Percentiles rank a stretch among this genome's conserved stretches.
Conservation (phyloP, 345 rosid genomes). For the Microthlaspi erraticum region DNA sequence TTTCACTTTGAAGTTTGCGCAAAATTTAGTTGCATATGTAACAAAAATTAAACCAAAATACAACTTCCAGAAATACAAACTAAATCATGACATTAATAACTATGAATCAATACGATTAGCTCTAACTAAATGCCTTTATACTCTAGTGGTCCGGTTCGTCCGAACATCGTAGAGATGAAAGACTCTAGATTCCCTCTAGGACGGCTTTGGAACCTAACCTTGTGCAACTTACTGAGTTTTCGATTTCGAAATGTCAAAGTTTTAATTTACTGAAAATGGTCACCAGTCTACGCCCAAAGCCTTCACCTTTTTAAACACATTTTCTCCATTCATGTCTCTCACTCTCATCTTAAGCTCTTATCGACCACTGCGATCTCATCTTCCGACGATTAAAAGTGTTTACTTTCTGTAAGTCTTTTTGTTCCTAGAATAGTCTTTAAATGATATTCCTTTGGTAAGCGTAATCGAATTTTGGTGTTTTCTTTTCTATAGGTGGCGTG, state of each 20-base stretch:
- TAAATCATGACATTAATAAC: background rate
- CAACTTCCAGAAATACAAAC: background rate
- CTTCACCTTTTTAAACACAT: constrained; percentile 3
- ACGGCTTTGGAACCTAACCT: constrained; percentile 37
- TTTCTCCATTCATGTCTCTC: constrained; percentile 19
- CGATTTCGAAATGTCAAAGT: background rate
- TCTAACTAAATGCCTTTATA: background rate
- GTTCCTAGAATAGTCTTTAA: too few relatives aligned
- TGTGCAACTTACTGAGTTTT: background rate
- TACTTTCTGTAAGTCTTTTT: constrained; percentile 16
- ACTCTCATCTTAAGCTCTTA: constrained; percentile 15
- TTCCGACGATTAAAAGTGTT: background rate
- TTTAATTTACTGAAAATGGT: constrained; percentile 1
- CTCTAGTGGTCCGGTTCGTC: constrained; percentile 12
- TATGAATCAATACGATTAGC: background rate
- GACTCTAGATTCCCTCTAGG: constrained; percentile 17
- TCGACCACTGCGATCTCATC: constrained; percentile 12
- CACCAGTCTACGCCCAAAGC: background rate
- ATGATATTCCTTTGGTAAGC: background rate
- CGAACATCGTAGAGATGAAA: background rate
- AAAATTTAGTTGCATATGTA: background rate
- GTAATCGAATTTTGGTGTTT: background rate
- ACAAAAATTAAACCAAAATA: background rate
- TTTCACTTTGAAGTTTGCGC: background rate
- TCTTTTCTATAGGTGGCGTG: background rate